phyloP scores from a whole-genome alignment of 768 basidiomycete species.

The Hygrophorus russula region DNA sequence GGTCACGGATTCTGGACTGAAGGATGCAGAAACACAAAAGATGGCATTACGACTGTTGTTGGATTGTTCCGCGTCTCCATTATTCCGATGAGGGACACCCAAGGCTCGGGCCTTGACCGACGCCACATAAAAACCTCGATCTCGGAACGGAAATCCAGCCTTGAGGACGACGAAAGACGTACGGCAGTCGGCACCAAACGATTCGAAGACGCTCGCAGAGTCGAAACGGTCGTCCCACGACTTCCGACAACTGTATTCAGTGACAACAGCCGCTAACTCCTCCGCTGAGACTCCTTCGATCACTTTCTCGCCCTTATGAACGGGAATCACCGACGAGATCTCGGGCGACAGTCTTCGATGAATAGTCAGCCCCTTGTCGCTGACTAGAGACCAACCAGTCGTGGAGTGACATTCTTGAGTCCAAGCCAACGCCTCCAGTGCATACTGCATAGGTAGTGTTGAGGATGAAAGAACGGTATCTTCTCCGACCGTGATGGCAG shows the following conservation, averaged over 20 bases:
- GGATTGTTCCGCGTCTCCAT: constrained; percentile 28
- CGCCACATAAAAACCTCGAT: constrained; percentile 77
- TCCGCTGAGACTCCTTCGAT: constrained; percentile 91
- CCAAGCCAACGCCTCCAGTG: constrained; percentile 73
- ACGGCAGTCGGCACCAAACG: constrained; percentile 63
- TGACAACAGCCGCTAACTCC: constrained; percentile 69
- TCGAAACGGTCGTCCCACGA: constrained; percentile 85
- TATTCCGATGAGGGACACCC: constrained; percentile 29
- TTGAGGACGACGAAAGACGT: constrained; percentile 67
- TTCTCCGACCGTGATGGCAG: constrained; percentile 31
- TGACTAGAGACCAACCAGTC: constrained; percentile 65
- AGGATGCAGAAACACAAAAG: constrained; percentile 78
- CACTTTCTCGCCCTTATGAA: constrained; percentile 83
- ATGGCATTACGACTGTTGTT: constrained; percentile 47
- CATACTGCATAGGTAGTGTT: constrained; percentile 69
- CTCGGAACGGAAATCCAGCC: constrained; percentile 83
- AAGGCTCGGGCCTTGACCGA: constrained; percentile 55
- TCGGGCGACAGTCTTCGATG: constrained; percentile 67
- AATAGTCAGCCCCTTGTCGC: constrained; percentile 66
- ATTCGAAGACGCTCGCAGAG: constrained; percentile 55
- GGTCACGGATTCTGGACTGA: constrained; percentile 50
- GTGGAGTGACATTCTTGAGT: constrained; percentile 59
- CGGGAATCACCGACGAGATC: constrained; percentile 70
- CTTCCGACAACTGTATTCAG: constrained; percentile 58
- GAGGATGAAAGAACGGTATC: constrained; percentile 36